Evolutionary conservation across 495 filamentous ascomycete species (phyloP).

Genomic region (Hypoxylon cercidicola): DNA sequence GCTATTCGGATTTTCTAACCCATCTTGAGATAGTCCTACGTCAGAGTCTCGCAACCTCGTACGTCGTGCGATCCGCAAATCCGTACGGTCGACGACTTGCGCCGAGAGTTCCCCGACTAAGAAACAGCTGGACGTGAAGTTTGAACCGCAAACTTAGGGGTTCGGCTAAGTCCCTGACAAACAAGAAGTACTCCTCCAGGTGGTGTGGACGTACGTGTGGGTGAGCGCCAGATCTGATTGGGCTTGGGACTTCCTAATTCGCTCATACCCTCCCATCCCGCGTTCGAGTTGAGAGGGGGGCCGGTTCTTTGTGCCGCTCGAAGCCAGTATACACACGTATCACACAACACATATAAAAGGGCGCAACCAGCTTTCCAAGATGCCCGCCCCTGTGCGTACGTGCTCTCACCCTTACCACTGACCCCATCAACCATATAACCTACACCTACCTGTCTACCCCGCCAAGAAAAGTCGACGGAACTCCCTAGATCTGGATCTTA

Average conservation of each 20-base stretch:
- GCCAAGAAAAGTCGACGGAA: slow-evolving; percentile 26
- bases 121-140: background rate
- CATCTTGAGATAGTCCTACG: too few relatives aligned
- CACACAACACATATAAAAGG: slow-evolving; percentile 27
- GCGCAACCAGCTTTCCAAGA: slow-evolving; percentile 26
- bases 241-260: slow-evolving; percentile 45
- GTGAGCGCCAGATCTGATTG: slow-evolving; percentile 35
- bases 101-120: slow-evolving; percentile 24
- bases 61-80: slow-evolving; percentile 25
- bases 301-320: slow-evolving; percentile 29
- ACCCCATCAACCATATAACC: background rate
- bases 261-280: slow-evolving; percentile 35
- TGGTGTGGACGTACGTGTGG: slow-evolving; percentile 24
- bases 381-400: slow-evolving; percentile 42
- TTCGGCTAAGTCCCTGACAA: slow-evolving; percentile 23
- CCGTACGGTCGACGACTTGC: slow-evolving; percentile 37
- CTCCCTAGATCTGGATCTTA: slow-evolving; percentile 35
- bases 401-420: slow-evolving; percentile 12
- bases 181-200: slow-evolving; percentile 16
- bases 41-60: slow-evolving; percentile 3
- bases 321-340: slow-evolving; percentile 17
- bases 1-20: slow-evolving; percentile 3
- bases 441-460: slow-evolving; percentile 24
- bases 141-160: slow-evolving; percentile 5
- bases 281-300: slow-evolving; percentile 1